Percentiles rank a stretch among this genome's conserved stretches.
Conservation (phyloP, 345 rosid species). For the Aquilaria sinensis region DNA sequence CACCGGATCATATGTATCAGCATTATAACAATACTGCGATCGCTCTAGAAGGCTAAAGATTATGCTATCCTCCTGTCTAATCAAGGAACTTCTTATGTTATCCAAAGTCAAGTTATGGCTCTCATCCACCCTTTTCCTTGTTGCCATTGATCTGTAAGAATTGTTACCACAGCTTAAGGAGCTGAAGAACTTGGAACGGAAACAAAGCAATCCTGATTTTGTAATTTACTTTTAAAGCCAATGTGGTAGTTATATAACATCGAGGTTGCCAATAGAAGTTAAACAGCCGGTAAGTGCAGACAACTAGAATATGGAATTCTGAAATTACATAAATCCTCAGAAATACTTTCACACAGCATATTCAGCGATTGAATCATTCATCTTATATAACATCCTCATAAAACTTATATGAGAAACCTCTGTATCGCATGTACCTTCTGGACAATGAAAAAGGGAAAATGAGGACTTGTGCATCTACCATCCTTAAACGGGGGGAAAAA, state of each 20-base stretch:
- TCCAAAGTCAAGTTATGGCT: conserved; percentile 72
- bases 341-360: no score
- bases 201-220: background rate
- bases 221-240: background rate
- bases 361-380: no score
- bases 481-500: background rate
- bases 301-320: background rate
- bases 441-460: background rate
- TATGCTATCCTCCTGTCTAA: conserved; percentile 91
- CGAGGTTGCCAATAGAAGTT: background rate
- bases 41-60: conserved; percentile 78
- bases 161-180: conserved; percentile 1
- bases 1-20: conserved; percentile 74
- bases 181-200: background rate
- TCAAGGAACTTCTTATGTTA: conserved; percentile 64
- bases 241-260: background rate
- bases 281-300: background rate
- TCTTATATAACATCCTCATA: no score
- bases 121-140: conserved; percentile 57
- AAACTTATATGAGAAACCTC: no score
- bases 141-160: conserved; percentile 34
- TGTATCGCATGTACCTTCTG: no score
- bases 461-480: no score
- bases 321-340: background rate
- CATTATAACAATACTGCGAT: conserved; percentile 79